Conservation (phyloP, 2,329 filamentous ascomycete genomes). For the Akanthomyces dipterigenus region DNA sequence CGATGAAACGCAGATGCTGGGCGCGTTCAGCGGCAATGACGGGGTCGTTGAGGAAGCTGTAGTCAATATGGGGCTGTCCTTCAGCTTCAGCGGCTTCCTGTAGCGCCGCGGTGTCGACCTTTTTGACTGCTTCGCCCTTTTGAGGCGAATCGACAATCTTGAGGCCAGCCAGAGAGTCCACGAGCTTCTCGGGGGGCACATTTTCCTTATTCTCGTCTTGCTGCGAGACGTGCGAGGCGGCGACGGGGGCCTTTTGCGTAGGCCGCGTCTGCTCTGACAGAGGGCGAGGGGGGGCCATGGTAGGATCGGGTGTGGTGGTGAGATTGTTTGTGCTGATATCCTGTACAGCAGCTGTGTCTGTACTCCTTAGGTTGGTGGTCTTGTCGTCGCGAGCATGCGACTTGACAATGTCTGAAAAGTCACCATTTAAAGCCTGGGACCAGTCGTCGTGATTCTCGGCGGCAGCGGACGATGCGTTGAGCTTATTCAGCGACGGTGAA, state of each 20-base stretch:
- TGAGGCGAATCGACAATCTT: background rate
- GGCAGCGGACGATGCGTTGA: background rate
- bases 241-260: constrained; percentile 28
- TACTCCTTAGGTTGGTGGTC: background rate
- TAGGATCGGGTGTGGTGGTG: background rate
- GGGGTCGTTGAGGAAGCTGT: constrained; percentile 19
- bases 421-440: background rate
- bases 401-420: constrained; percentile 7
- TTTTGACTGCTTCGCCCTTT: background rate
- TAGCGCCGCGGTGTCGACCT: background rate
- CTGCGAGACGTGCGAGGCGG: background rate
- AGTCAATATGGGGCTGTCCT: background rate
- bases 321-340: background rate
- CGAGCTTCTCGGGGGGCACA: constrained; percentile 3
- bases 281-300: constrained; percentile 6
- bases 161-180: background rate
- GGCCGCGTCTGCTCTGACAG: constrained; percentile 29
- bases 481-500: background rate
- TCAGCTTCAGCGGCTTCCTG: background rate
- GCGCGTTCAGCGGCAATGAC: constrained; percentile 26
- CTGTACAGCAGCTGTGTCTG: background rate
- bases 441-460: background rate
- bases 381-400: constrained; percentile 2
- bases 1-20: constrained; percentile 58
- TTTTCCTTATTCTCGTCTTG: constrained; percentile 11